phyloP scores from a whole-genome alignment of 805 yeast genomes.

The Nakazawaea anatomiae region DNA sequence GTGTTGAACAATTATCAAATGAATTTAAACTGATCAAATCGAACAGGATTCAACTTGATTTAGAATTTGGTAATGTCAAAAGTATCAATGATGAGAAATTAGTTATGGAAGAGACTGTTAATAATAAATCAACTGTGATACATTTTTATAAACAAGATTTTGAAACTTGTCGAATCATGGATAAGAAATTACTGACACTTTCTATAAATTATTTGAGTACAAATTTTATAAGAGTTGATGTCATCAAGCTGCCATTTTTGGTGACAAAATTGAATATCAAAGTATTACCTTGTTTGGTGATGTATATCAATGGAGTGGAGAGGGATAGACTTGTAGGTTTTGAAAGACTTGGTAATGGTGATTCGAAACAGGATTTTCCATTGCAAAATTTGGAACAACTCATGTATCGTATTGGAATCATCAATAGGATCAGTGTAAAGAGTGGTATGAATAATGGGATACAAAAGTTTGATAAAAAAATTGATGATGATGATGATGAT shows the following conservation, averaged over 20 bases:
- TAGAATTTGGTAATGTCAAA: constrained; percentile 37
- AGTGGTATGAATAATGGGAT: constrained; percentile 9
- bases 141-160: constrained; percentile 64
- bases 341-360: constrained; percentile 45
- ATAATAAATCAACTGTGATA: constrained; percentile 37
- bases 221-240: constrained; percentile 49
- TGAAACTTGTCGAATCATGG: constrained; percentile 55
- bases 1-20: constrained; percentile 50
- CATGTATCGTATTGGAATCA: constrained; percentile 25
- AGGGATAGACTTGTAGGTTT: constrained; percentile 62
- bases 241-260: constrained; percentile 65
- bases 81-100: constrained; percentile 46
- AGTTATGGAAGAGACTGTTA: constrained; percentile 45
- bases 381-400: constrained; percentile 42
- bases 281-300: constrained; percentile 65
- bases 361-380: constrained; percentile 37
- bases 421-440: constrained; percentile 21
- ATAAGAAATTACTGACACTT: constrained; percentile 34
- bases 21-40: constrained; percentile 31
- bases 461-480: constrained; percentile 7
- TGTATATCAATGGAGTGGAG: constrained; percentile 58
- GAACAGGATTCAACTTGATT: constrained; percentile 15
- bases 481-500: constrained; percentile 18
- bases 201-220: constrained; percentile 56
- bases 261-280: constrained; percentile 57